Evolutionary conservation across 2,329 filamentous ascomycete genomes (phyloP), one percentile per base, ranked within the genome.

Genomic region (Colletotrichum lini): DNA sequence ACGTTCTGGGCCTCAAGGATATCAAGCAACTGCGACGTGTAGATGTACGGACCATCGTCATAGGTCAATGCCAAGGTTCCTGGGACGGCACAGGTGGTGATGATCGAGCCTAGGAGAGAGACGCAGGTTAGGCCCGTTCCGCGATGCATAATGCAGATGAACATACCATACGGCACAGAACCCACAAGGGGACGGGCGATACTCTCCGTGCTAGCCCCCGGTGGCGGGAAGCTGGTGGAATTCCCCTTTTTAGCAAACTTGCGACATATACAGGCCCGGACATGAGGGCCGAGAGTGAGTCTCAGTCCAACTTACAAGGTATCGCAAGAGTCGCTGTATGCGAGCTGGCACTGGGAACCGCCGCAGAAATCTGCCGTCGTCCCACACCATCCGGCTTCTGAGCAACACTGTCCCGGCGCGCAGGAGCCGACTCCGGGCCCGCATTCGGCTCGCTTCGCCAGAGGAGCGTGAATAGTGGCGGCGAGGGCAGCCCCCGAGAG

Each of bases 1-100:
- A 79, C 75, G 2, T 78, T 59, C 45, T 77, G 74, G 12, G 76
- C 59, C 38, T 79, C 77, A 12, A 84, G 72, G 1, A 82, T 62
- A 61, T 85, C 80, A 23, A 88, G 80, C 4, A 88, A 75, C 12
- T 78, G 75, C 12, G 75, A 75, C 3, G 85, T 88, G 74, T 82
- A 86, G 4, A 74, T 66, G 67, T 79, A 83, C 0, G 85, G 85
- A 0, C 84, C 84, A 61, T 87, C 85, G 71, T 87, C 85, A 73
- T 84, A 86, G 1, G 84, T 86, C 44, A 87, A 76, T 4, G 85
- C 84, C 52, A 85, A 76, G 67, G 78, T 76, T n/a, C 80, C 81
- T 1, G 80, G 79, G 15, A 69, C 70, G 4, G 74, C 78, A 73
- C 82, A 84, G 64, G 77, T 78, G 0, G 77, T 85, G 72, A 84